phyloP scores from a whole-genome alignment of 2,329 filamentous ascomycete genomes.

The Magnaporthiopsis rhizophila region DNA sequence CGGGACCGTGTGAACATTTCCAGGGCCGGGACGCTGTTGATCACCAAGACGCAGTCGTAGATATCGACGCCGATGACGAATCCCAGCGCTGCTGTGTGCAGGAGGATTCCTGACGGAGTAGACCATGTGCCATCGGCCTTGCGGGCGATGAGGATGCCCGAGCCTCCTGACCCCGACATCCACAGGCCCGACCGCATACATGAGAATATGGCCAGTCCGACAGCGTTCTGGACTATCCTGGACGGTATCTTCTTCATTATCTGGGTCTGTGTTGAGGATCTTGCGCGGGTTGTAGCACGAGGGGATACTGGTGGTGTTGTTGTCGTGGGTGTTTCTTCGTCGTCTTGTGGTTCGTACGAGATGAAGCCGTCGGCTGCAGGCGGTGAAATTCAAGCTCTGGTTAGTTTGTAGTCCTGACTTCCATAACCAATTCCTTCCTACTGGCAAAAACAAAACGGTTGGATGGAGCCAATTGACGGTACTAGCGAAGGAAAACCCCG shows the following conservation, averaged over 20 bases:
- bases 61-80: slow-evolving; percentile 91
- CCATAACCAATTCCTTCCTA: neutral
- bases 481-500: neutral
- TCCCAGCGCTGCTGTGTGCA: slow-evolving; percentile 81
- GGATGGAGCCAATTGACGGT: neutral
- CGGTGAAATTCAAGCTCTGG: neutral
- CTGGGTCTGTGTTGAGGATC: slow-evolving; percentile 31
- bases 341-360: slow-evolving; percentile 22
- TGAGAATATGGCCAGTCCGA: slow-evolving; percentile 87
- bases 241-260: slow-evolving; percentile 76
- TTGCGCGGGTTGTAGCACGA: neutral
- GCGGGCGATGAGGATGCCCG: slow-evolving; percentile 76
- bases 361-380: slow-evolving; percentile 47
- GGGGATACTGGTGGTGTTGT: slow-evolving; percentile 22
- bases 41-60: slow-evolving; percentile 90
- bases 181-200: slow-evolving; percentile 91
- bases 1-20: slow-evolving; percentile 75
- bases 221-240: slow-evolving; percentile 78
- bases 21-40: slow-evolving; percentile 78
- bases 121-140: slow-evolving; percentile 63
- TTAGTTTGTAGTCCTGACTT: slow-evolving; percentile 13
- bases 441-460: neutral
- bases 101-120: slow-evolving; percentile 80
- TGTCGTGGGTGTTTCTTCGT: slow-evolving; percentile 22
- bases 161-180: slow-evolving; percentile 85